Evolutionary conservation across 306 rosid species (phyloP), one percentile per base, ranked within the genome.

Genomic region (Dicorynia guianensis): DNA sequence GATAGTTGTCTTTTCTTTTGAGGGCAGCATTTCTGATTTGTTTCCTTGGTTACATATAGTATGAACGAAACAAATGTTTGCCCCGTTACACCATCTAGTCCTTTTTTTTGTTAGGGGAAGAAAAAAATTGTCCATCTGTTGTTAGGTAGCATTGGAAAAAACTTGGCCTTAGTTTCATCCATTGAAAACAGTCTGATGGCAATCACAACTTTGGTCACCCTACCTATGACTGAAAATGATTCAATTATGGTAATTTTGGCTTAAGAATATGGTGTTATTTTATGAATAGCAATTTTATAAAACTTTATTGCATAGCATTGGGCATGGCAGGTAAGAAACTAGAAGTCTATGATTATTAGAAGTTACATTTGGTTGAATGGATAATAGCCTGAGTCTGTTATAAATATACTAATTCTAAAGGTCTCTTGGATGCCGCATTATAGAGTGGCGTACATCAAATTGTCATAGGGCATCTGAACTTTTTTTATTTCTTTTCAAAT

Each of bases 1-100:
- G 71, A 17, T 68, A 68, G 35, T 72, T 74, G 14, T 63, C 25
- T 71, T 47, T 36, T 63, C 25, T 71, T 47, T 36, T 60, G 63
- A 43, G 56, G 71, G 19, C 35, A 40, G 33, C 58, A 18, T 5
- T 65, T 10, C 56, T 8, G 33, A 58, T 47, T 62, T 19, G 59
- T 69, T 75, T 67, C 40, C 30, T 42, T 54, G 46, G 11, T 20
- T 4, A 67, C 35, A 11, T 47, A 58, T 1, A 9, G 5, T 18
- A 39, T 60, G 76, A 60, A 61, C 10, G 13, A 18, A 35, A 50
- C 25, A 65, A 25, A 11, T 18, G 12, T 5, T 65, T 72, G 42
- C 7, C 60, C 12, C 3, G 17, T 15, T 15, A 52, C 42, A 9
- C 4, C 43, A 11, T 2, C 5, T 43, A 17, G 36, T 62, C 47